Evolutionary conservation across 2,329 filamentous ascomycete genomes (phyloP), one percentile per base, ranked within the genome.

Genomic region (Colletotrichum acutatum): DNA sequence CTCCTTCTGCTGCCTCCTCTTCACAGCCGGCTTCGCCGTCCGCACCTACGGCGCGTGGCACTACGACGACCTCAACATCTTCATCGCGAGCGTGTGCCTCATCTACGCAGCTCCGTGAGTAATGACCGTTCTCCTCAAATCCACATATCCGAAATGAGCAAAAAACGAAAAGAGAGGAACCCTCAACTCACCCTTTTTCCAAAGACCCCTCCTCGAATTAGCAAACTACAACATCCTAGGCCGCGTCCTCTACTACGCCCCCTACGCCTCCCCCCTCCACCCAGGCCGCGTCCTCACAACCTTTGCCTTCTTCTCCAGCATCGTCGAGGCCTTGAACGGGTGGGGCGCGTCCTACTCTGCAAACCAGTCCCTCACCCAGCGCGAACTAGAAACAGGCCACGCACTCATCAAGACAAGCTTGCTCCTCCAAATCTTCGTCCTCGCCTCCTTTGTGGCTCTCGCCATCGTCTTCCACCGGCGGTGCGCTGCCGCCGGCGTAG

Each of bases 191-290:
- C 53, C 3, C 26, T 14, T 8, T 5, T 8, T 16, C 66, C 24
- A 30, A 9, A 87, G 87, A 19, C 90, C 90, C 0, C 83, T 91
- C 3, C 86, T 91, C 53, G 89, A 90, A 65, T 84, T 90, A 3
- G 86, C 88, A 68, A 91, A 92, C 77, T 92, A 92, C 79, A 86
- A 90, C 76, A 86, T 91, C 68, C 86, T 92, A 28, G 87, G 87
- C 2, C 86, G 90, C 4, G 83, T 90, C 14, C 83, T 92, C 24
- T 89, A 88, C 78, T 91, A 91, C 77, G 84, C 90, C 3, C 90
- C 90, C 0, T 89, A 91, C 77, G 84, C 88, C 69, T 85, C 90
- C 0, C 90, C 89, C 0, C 79, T 89, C 37, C 81, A 86, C 52
- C 85, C 86, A 0, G 81, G 83, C 26, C 80, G 83, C 30, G 84